These are phyloP conservation scores for Fusarium nodosum DNA, from an alignment of 2,329 filamentous ascomycete genomes.

Conservation along the genomic window DNA sequence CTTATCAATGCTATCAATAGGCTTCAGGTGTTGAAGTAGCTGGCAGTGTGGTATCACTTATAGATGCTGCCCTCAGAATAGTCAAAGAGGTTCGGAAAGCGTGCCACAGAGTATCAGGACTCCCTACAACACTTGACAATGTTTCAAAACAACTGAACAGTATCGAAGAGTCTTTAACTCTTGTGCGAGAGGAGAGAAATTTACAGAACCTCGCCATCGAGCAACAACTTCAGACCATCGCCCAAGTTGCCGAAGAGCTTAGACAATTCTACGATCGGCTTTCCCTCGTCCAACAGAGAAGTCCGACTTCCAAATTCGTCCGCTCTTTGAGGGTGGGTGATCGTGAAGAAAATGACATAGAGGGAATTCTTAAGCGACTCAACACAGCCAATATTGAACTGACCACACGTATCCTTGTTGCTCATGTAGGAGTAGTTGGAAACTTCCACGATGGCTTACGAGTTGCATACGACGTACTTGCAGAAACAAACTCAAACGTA, in stretches of 20 bases:
- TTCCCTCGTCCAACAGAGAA: neutral
- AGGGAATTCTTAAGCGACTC: neutral
- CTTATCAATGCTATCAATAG: neutral
- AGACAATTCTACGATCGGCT: neutral
- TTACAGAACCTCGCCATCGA: neutral
- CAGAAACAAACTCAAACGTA: neutral
- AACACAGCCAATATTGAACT: neutral
- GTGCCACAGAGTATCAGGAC: neutral
- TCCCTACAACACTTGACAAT: neutral
- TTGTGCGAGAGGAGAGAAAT: neutral
- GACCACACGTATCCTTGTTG: neutral
- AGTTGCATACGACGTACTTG: neutral
- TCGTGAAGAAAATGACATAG: neutral
- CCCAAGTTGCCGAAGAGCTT: neutral
- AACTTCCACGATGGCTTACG: neutral
- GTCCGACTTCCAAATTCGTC: neutral
- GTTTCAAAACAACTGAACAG: neutral
- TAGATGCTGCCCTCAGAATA: neutral
- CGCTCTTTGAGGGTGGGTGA: neutral
- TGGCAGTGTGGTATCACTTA: neutral
- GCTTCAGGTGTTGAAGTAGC: neutral
- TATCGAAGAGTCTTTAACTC: neutral
- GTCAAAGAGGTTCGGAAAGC: neutral
- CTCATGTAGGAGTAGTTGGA: neutral
- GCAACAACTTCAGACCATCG: neutral